Conservation (phyloP, 1,284 basidiomycete genomes). For the Puccinia polysora region DNA sequence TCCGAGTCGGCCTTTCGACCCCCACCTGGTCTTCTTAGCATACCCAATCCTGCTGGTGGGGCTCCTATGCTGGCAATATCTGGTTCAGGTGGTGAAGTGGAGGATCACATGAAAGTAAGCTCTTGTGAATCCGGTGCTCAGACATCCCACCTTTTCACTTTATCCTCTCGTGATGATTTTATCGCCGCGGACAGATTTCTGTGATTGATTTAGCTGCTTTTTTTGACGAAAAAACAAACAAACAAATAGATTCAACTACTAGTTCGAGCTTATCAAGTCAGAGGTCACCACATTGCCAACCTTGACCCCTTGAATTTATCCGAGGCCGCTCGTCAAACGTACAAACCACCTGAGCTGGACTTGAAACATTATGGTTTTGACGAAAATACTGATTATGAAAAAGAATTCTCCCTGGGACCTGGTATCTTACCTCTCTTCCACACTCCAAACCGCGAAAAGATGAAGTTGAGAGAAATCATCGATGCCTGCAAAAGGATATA, state of each 20-base stretch:
- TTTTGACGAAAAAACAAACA: too few species aligned
- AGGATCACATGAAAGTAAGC: conserved; percentile 87
- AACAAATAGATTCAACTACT: conserved; percentile 81
- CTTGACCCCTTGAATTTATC: conserved; percentile 92
- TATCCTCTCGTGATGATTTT: neutral
- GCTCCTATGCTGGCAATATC: conserved; percentile 71
- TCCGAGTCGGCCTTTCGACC: conserved; percentile 79
- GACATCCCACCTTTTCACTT: too few species aligned
- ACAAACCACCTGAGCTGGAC: conserved; percentile 77
- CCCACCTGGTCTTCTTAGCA: conserved; percentile 64
- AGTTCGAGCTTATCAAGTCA: conserved; percentile 96
- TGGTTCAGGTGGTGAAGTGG: conserved; percentile 63
- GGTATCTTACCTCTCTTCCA: conserved; percentile 95
- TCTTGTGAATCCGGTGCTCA: neutral
- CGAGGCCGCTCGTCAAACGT: conserved; percentile 73
- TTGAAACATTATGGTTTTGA: conserved; percentile 91
- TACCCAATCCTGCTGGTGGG: conserved; percentile 61
- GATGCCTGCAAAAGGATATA: conserved; percentile 88
- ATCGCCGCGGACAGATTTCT: too few species aligned
- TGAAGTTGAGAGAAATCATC: conserved; percentile 89
- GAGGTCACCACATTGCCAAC: conserved; percentile 91
- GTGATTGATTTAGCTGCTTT: too few species aligned
- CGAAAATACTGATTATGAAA: conserved; percentile 78
- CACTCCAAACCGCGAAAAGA: conserved; percentile 72
- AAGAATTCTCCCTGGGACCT: conserved; percentile 87